Evolutionary conservation across 495 filamentous ascomycete genomes (phyloP), one percentile per base, ranked within the genome.

Genomic region (Hypoxylon fuscum): DNA sequence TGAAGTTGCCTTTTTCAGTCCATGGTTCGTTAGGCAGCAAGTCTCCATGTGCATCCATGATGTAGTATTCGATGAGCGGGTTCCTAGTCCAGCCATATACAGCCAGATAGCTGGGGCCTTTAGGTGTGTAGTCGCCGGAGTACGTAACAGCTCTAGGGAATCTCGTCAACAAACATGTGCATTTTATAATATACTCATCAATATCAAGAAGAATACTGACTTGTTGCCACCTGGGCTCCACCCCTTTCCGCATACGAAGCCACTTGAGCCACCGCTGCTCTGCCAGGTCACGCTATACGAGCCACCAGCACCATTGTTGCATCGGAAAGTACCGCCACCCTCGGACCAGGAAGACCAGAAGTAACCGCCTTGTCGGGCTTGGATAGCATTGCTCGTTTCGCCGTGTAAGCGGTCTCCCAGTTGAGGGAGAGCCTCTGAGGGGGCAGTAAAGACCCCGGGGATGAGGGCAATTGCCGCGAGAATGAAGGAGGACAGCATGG

Each of bases 21-120:
- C 75, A 78, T 9, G 77, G 76, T 49, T 75, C 76, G 53, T 76
- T 77, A 12, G 85, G 85, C 53, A 85, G 79, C 2, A 78, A 83
- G 21, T 77, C 78, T 22, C 83, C 84, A 66, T 81, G 85, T 53
- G 77, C 74, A 51, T 89, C 86, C 54, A 87, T 72, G 58, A 89
- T 83, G 74, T 88, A 89, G 76, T 88, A 88, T 55, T 89, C 86
- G 68, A 87, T 79, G 9, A 88, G 76, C 0, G 86, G 86, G 70
- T 80, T 78, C 7, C 70, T 75, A n/a, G 86, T 87, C 86, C 85
- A 89, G 38, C 86, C 86, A 62, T 88, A 88, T 29, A 89, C 72
- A 41, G 84, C 65, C 20, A 89, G 79, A 66, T 88, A 88, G 32
- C 77, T 76, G 17, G 86, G 86, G 12, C 86, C 85, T 12, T 77